Evolutionary conservation across 1,284 basidiomycete species (phyloP).

Genomic region (Pseudozyma pruni): DNA sequence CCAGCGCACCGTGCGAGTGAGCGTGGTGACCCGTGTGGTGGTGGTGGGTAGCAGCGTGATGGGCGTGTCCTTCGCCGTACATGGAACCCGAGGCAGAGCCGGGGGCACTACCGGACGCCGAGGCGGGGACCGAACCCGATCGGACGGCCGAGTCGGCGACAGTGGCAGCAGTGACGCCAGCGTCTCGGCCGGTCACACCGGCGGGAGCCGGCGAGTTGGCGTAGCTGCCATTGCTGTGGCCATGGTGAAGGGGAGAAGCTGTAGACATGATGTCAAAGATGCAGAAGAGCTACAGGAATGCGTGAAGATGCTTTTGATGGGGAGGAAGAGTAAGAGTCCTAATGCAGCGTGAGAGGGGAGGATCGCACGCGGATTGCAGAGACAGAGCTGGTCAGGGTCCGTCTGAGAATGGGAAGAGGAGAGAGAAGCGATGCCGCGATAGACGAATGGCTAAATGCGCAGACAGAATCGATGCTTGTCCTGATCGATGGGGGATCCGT

Average conservation of each 20-base stretch:
- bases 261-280: slow-evolving; percentile 36
- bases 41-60: slow-evolving; percentile 39
- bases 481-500: slow-evolving; percentile 2
- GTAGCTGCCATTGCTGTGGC: slow-evolving; percentile 47
- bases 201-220: slow-evolving; percentile 49
- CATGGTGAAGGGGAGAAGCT: slow-evolving; percentile 52
- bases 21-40: slow-evolving; percentile 43
- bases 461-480: slow-evolving; percentile 22
- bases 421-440: too few relatives aligned
- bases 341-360: not conserved
- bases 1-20: slow-evolving; percentile 36
- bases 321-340: not conserved
- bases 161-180: slow-evolving; percentile 38
- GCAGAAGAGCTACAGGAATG: not conserved
- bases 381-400: too few relatives aligned
- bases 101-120: slow-evolving; percentile 47
- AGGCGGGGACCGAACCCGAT: slow-evolving; percentile 42
- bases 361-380: too few relatives aligned
- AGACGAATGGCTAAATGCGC: slow-evolving; percentile 17
- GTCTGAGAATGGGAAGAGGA: too few relatives aligned
- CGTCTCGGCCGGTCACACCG: slow-evolving; percentile 36
- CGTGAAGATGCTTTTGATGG: not conserved
- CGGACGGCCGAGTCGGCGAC: slow-evolving; percentile 44
- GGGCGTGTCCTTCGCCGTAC: slow-evolving; percentile 48
- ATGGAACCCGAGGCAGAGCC: slow-evolving; percentile 47